Percentiles rank a stretch among this genome's conserved stretches.
Conservation (phyloP, 371 early-diverging fungal species). For the Nosema granulosis region DNA sequence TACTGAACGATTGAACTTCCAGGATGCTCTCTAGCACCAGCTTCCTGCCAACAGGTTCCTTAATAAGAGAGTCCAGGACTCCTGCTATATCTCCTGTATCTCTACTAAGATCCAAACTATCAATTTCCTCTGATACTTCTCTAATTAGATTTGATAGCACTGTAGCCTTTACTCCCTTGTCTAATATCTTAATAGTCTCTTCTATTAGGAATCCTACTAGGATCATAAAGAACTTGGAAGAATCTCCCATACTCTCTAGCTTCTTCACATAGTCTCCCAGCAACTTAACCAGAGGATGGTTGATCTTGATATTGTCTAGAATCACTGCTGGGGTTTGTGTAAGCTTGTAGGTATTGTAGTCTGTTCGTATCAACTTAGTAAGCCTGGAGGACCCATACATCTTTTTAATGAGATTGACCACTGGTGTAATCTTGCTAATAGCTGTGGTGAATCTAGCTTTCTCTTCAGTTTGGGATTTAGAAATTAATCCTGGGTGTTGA, state of each 20-base stretch:
- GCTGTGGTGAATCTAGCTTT: constrained; percentile 32
- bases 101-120: constrained; percentile 14
- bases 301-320: constrained; percentile 57
- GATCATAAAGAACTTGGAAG: constrained; percentile 58
- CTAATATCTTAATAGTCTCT: constrained; percentile 42
- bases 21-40: constrained; percentile 48
- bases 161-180: constrained; percentile 59
- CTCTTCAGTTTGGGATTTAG: constrained; percentile 40
- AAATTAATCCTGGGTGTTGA: constrained; percentile 17
- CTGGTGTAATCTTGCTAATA: constrained; percentile 7
- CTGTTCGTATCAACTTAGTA: constrained; percentile 39
- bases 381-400: constrained; percentile 32
- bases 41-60: constrained; percentile 38
- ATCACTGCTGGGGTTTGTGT: constrained; percentile 54
- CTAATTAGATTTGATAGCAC: constrained; percentile 46
- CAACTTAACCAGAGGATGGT: constrained; percentile 64
- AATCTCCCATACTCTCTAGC: constrained; percentile 58
- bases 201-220: constrained; percentile 54
- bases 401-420: constrained; percentile 19
- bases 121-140: constrained; percentile 37
- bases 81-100: constrained; percentile 17
- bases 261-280: constrained; percentile 60
- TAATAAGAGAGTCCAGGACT: constrained; percentile 48
- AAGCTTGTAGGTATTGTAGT: constrained; percentile 28
- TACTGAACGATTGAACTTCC: constrained; percentile 41